Evolutionary conservation across 805 yeast genomes (phyloP).

Genomic region (Saccharomycopsis amapae): DNA sequence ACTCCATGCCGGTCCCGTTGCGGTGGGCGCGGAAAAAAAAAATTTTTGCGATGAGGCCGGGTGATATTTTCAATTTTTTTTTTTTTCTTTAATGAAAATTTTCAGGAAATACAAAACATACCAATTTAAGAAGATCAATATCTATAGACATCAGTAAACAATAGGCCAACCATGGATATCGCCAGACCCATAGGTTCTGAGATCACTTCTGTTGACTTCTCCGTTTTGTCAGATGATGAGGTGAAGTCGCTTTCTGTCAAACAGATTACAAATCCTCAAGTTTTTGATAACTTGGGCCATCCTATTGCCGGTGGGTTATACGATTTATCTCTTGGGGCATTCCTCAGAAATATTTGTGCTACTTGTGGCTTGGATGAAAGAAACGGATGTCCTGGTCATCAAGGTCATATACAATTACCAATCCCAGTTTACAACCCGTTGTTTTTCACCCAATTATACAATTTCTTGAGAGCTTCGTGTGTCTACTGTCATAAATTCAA

Average conservation of each 20-base stretch:
- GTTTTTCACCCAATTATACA: slow-evolving; percentile 86
- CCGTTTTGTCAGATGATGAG: slow-evolving; percentile 74
- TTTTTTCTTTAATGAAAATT: not conserved
- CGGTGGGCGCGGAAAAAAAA: not conserved
- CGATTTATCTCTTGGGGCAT: slow-evolving; percentile 94
- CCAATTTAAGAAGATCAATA: not conserved
- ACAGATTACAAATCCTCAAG: slow-evolving; percentile 91
- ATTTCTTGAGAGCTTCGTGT: slow-evolving; percentile 78
- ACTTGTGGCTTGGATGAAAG: slow-evolving; percentile 95
- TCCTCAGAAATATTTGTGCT: slow-evolving; percentile 77
- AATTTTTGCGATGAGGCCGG: no score
- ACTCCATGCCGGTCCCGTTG: no score
- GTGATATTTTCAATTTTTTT: not conserved
- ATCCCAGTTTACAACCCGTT: slow-evolving; percentile 92
- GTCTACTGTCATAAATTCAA: slow-evolving; percentile 85
- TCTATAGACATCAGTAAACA: not conserved
- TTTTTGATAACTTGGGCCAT: slow-evolving; percentile 93
- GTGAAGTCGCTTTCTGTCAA: slow-evolving; percentile 84
- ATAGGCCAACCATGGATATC: slow-evolving; percentile 64
- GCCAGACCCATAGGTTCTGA: slow-evolving; percentile 95
- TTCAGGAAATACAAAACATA: no score
- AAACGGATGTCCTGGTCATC: slow-evolving; percentile 89
- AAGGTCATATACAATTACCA: slow-evolving; percentile 96
- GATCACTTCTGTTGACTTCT: slow-evolving; percentile 86
- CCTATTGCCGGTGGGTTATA: slow-evolving; percentile 91